Conservation (phyloP, 2,329 filamentous ascomycete genomes). For the Juglanconis oblonga region DNA sequence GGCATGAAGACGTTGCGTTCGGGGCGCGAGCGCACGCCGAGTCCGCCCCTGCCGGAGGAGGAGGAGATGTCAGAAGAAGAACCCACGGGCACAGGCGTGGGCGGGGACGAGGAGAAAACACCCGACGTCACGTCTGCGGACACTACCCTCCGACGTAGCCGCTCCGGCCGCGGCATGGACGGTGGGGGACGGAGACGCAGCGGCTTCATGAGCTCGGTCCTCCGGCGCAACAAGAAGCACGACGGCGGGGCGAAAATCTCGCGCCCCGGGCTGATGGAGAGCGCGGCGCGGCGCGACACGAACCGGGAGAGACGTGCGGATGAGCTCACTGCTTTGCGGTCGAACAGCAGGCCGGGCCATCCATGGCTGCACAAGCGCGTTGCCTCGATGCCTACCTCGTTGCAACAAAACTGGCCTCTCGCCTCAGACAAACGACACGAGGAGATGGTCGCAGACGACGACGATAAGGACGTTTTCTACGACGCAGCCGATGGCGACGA, state of each 20-base stretch:
- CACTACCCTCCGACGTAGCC: constrained; percentile 34
- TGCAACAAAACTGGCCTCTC: constrained; percentile 48
- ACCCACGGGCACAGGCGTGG: constrained; percentile 38
- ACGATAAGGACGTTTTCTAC: constrained; percentile 28
- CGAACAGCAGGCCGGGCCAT: constrained; percentile 26
- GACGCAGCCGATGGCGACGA: constrained; percentile 33
- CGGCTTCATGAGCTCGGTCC: constrained; percentile 54
- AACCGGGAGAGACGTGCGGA: constrained; percentile 56
- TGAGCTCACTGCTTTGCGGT: constrained; percentile 47
- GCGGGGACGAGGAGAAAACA: constrained; percentile 42
- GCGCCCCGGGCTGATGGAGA: constrained; percentile 51
- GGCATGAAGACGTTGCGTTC: constrained; percentile 20
- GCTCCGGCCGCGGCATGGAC: constrained; percentile 37
- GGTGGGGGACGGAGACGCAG: constrained; percentile 28
- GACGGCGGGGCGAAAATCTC: constrained; percentile 50
- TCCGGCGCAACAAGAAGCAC: constrained; percentile 61
- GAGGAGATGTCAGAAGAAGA: constrained; percentile 54
- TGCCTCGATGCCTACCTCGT: constrained; percentile 27
- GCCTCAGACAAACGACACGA: constrained; percentile 27
- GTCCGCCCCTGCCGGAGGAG: constrained; percentile 41
- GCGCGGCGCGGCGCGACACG: constrained; percentile 60
- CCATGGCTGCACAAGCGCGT: constrained; percentile 45
- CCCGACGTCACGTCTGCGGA: constrained; percentile 5
- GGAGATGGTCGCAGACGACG: constrained; percentile 26
- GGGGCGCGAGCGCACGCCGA: constrained; percentile 5